Conservation (phyloP, 352 stramenopile genomes). For the Pythium sp. region DNA sequence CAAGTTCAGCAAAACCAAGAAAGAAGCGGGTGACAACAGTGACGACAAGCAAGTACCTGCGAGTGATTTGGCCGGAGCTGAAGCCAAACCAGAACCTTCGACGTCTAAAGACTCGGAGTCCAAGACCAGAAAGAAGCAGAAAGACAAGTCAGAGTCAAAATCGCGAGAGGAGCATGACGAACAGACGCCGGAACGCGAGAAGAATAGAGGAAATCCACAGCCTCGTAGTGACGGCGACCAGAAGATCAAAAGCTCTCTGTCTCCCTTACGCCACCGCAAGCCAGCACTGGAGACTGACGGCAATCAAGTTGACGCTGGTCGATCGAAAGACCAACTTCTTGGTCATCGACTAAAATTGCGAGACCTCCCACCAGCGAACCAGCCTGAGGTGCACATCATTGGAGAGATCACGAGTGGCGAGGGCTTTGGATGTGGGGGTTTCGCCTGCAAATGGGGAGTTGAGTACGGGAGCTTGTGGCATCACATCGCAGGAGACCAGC, state of each 20-base stretch:
- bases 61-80: not conserved
- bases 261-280: constrained; percentile 11
- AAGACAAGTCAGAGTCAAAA: constrained; percentile 9
- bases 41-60: constrained; percentile 1
- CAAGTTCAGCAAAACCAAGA: not conserved
- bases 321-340: not conserved
- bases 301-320: not conserved
- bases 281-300: not conserved
- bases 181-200: not conserved
- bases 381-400: constrained; percentile 71
- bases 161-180: constrained; percentile 3
- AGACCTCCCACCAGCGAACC: constrained; percentile 32
- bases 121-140: not conserved
- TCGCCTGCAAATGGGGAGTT: constrained; percentile 68
- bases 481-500: constrained; percentile 53
- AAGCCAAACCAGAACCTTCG: not conserved
- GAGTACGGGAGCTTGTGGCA: constrained; percentile 59
- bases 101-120: not conserved
- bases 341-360: constrained; percentile 20
- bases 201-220: not conserved
- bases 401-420: constrained; percentile 63
- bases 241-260: constrained; percentile 12
- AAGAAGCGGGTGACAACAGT: not conserved
- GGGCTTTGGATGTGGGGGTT: constrained; percentile 39
- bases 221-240: not conserved